Evolutionary conservation across 805 yeast species (phyloP).

Genomic region (Debaryomyces maramus): DNA sequence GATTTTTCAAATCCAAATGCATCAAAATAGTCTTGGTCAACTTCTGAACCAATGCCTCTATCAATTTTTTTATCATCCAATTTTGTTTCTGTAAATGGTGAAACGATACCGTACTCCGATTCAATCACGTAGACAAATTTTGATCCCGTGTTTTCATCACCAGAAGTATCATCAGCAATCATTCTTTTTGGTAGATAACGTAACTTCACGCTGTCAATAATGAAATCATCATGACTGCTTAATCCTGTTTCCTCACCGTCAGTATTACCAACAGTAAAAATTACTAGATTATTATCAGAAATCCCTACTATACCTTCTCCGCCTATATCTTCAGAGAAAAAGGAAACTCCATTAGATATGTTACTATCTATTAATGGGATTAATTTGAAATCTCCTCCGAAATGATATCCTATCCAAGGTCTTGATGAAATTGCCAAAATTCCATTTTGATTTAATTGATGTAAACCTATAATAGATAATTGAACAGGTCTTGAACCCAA

Average conservation of each 20-base stretch:
- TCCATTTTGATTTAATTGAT: conserved; percentile 23
- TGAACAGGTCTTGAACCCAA: conserved; percentile 68
- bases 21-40: conserved; percentile 37
- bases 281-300: conserved; percentile 49
- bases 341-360: conserved; percentile 49
- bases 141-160: conserved; percentile 9
- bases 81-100: conserved; percentile 23
- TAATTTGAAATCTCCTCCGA: conserved; percentile 36
- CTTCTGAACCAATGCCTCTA: conserved; percentile 2
- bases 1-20: conserved; percentile 45
- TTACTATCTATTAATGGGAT: conserved; percentile 48
- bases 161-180: conserved; percentile 18
- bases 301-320: conserved; percentile 67
- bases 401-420: conserved; percentile 55
- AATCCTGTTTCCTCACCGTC: conserved; percentile 31
- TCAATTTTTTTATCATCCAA: conserved; percentile 14
- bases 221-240: conserved; percentile 26
- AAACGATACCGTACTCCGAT: conserved; percentile 40
- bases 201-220: conserved; percentile 36
- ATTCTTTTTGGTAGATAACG: conserved; percentile 53
- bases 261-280: conserved; percentile 52
- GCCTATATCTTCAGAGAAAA: conserved; percentile 61
- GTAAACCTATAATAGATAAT: conserved; percentile 38
- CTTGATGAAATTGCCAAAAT: conserved; percentile 54
- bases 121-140: conserved; percentile 43